Evolutionary conservation across 768 basidiomycete species (phyloP), one percentile per base, ranked within the genome.

Genomic region (Russula griseocarnosa): DNA sequence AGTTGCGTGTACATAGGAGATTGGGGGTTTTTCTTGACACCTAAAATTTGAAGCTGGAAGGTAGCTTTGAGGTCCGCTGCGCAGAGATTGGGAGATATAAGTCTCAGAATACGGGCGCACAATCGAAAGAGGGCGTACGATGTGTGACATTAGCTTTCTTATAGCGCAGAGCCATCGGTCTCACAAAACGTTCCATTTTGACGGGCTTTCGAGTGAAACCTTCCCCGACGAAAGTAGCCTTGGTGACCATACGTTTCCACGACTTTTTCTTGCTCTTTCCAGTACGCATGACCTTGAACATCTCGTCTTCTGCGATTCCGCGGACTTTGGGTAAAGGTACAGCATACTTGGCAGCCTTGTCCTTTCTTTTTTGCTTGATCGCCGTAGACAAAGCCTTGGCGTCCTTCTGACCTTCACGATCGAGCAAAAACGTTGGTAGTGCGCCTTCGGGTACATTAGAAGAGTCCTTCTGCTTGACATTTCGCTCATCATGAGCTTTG

Each of bases 191-290:
- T 77, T 99, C 97, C 87, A 98, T 91, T 78, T 99, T 99, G 64
- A 98, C 95, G 1, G 97, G 97, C 75, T 98, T 98, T 66, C 97
- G 82, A 18, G 97, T 99, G 75, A 98, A 99, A 20, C 92, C 89
- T 74, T 98, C 94, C 5, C 96, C 96, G 36, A 99, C 97, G 71
- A 98, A 99, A 10, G 97, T 99, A 36, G 97, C 97, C 77, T 99
- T 99, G 61, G 94, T 97, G 65, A 99, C 92, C 94, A 98, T 98
- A 69, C 94, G 86, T 79, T 99, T 99, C 97, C 97, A 99, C 20
- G 90, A 83, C 77, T 98, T 99, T 72, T 84, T 86, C 78, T 94
- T 97, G 73, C 83, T 90, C 80, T 98, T 98, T 60, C 97, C 97
- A 1, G 96, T 94, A 81, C 94, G 92, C 82, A 99, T 80, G 34